A percentile compares a stretch with the other conserved stretches of the same genome.
Conservation (phyloP, 2,329 filamentous ascomycete species). For the Ceratocystis albifundus region DNA sequence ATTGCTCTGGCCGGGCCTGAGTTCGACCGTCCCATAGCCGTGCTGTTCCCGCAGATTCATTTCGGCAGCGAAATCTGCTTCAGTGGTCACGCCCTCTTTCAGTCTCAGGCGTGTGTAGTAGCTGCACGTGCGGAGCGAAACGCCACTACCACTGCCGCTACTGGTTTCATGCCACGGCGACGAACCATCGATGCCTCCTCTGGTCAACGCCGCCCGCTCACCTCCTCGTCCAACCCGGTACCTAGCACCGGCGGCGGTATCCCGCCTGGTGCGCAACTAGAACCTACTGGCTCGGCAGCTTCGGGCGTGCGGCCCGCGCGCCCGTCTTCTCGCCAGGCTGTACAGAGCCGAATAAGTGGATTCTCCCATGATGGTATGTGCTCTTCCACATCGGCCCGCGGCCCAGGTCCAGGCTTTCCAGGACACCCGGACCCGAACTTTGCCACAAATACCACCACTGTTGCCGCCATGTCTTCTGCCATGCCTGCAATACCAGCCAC, state of each 20-base stretch:
- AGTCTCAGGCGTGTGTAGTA: constrained; percentile 20
- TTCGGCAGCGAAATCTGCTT: constrained; percentile 22
- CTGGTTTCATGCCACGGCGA: constrained; percentile 16
- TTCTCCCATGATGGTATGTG: constrained; percentile 18
- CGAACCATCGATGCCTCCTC: constrained; percentile 11
- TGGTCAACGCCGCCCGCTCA: neutral
- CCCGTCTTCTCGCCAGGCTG: constrained; percentile 21
- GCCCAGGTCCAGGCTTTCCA: constrained; percentile 11
- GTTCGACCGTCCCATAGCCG: constrained; percentile 19
- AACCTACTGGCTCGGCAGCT: constrained; percentile 18
- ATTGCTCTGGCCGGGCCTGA: constrained; percentile 14
- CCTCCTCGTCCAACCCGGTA: neutral
- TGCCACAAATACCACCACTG: constrained; percentile 8
- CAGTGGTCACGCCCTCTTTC: constrained; percentile 22
- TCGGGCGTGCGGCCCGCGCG: constrained; percentile 19
- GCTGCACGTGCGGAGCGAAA: constrained; percentile 20
- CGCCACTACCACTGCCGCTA: constrained; percentile 3
- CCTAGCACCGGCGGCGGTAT: constrained; percentile 1
- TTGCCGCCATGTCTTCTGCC: neutral
- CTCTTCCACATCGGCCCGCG: constrained; percentile 15
- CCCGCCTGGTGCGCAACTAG: constrained; percentile 12
- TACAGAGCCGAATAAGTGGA: constrained; percentile 16
- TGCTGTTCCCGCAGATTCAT: constrained; percentile 22
- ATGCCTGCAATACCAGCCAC: neutral
- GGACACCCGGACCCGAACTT: constrained; percentile 9